Base-by-base conservation (phyloP, 1,139 yeast species). In the Nakaseomyces delphensis region DNA sequence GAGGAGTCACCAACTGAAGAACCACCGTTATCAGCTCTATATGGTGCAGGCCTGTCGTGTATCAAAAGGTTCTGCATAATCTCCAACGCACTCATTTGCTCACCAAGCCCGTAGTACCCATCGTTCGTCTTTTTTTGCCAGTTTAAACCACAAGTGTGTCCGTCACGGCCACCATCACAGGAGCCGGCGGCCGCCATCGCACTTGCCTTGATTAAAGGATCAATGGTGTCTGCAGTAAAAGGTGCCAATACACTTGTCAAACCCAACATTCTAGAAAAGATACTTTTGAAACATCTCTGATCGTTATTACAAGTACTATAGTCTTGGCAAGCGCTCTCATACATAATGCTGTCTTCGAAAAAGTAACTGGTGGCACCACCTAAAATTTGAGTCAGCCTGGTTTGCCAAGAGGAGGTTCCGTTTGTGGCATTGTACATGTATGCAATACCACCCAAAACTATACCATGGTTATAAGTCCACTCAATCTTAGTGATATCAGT, bases 71-170 rank as follows among this genome's bases (percentile, higher is more conserved):
- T 61, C 51, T 71, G 74, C 37, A 84, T 71, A n/a, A 75, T 74
- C 55, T 83, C 94, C 46, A 84, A 66, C 0, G 94, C 89, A 43
- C 74, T 68, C 72, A 81, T 76, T 59, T 84, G 89, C 60, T 84
- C 91, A 31, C 94, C 94, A 18, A 84, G 66, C 4, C 94, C 93
- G 56, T 71, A 82, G 35, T 58, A 55, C 3, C 76, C 79, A 63
- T 83, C 93, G 77, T 83, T 79, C 8, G 69, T 65, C 8, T 58
- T 56, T 8, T 48, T 47, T 30, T 59, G 56, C 93, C 93, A 83
- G 54, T 73, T 67, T 49, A 74, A 66, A 20, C 91, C 91, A 64
- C 93, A 83, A 0, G 91, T 82, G 48, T 76, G 78, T n/a, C 82
- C 81, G 57, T 82, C 89, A 1, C 64, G 48, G 48, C 91, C 91